A percentile compares a stretch with the other conserved stretches of the same genome.
phyloP scores from a whole-genome alignment of 768 basidiomycete genomes.

The Lentinula guzmanii region DNA sequence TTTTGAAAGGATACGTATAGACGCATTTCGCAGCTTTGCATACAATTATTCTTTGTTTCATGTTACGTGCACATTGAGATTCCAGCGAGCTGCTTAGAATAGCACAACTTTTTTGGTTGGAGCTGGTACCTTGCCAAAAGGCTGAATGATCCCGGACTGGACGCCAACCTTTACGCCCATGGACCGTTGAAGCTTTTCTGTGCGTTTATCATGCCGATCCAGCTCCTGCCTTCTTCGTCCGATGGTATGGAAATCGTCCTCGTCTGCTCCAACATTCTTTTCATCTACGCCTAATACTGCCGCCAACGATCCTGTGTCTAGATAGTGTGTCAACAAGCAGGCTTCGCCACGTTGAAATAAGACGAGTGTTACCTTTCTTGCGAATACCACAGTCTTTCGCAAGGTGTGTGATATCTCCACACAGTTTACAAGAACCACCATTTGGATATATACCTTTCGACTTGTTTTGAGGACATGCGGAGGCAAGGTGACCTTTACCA shows the following conservation, averaged over 20 bases:
- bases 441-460: slow-evolving; percentile 84
- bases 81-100: slow-evolving; percentile 24
- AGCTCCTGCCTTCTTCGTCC: slow-evolving; percentile 59
- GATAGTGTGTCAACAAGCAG: slow-evolving; percentile 6
- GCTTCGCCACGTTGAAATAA: not conserved
- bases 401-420: slow-evolving; percentile 78
- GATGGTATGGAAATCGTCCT: slow-evolving; percentile 89
- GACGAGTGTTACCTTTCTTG: slow-evolving; percentile 39
- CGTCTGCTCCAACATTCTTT: slow-evolving; percentile 68
- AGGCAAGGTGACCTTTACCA: slow-evolving; percentile 78
- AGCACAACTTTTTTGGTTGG: slow-evolving; percentile 41
- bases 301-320: slow-evolving; percentile 31
- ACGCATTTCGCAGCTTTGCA: not conserved
- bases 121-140: slow-evolving; percentile 21
- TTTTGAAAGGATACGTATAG: not conserved
- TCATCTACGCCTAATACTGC: slow-evolving; percentile 37
- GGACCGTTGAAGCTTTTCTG: slow-evolving; percentile 33
- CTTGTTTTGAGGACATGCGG: slow-evolving; percentile 75
- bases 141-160: slow-evolving; percentile 33
- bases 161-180: slow-evolving; percentile 38
- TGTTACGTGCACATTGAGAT: not conserved
- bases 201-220: slow-evolving; percentile 50
- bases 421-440: slow-evolving; percentile 87
- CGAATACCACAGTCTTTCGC: slow-evolving; percentile 76
- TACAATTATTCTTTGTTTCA: not conserved